These are phyloP conservation scores for Ogataea minuta DNA, from an alignment of 805 yeast species.

Conservation along the genomic window DNA sequence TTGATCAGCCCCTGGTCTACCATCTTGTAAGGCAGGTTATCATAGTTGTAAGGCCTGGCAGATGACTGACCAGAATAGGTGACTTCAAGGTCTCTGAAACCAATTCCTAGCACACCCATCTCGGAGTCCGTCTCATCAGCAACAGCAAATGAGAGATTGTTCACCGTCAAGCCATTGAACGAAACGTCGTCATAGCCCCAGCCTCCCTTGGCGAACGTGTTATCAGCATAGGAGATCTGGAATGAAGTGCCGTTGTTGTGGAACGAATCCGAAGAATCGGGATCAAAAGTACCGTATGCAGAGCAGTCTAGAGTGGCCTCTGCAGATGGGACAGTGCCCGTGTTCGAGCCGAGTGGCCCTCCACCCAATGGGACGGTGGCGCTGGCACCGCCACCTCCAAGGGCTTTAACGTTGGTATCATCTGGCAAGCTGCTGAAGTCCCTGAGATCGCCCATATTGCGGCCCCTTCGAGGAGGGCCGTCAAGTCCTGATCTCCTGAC, in stretches of 20 bases:
- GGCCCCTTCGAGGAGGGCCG: conserved; percentile 2
- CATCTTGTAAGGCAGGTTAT: conserved; percentile 65
- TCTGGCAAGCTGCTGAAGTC: conserved; percentile 5
- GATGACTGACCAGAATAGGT: conserved; percentile 40
- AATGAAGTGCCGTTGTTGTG: conserved; percentile 40
- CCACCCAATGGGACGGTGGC: background rate
- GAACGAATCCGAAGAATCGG: conserved; percentile 39
- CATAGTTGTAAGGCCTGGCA: conserved; percentile 42
- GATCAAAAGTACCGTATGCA: conserved; percentile 47
- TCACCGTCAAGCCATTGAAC: conserved; percentile 48
- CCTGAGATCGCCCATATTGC: conserved; percentile 6
- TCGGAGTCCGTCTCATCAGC: conserved; percentile 63
- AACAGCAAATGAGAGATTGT: conserved; percentile 66
- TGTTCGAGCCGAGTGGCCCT: conserved; percentile 1
- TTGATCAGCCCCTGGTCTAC: conserved; percentile 55
- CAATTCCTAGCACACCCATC: conserved; percentile 73
- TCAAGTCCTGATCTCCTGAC: background rate
- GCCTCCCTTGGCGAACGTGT: conserved; percentile 45
- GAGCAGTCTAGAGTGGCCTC: conserved; percentile 39
- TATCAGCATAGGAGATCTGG: conserved; percentile 47
- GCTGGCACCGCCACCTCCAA: background rate
- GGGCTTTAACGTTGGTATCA: conserved; percentile 1
- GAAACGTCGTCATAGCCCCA: conserved; percentile 65
- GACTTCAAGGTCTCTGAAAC: conserved; percentile 65
- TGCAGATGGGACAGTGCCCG: conserved; percentile 4